These are phyloP conservation scores for Ciborinia camelliae DNA, from an alignment of 2,329 filamentous ascomycete species.

Conservation along the genomic window DNA sequence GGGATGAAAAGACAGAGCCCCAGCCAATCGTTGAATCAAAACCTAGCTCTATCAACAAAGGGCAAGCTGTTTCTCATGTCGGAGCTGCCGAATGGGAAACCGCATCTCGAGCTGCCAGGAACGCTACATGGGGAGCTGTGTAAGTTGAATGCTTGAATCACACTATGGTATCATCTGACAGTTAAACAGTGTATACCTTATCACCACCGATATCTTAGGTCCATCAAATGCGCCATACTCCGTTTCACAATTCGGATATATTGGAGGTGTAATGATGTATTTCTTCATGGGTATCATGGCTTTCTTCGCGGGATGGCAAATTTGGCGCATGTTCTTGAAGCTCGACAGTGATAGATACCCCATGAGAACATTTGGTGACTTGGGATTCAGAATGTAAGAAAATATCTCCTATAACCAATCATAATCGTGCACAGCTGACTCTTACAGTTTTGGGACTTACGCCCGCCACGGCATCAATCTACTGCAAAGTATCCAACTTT, in stretches of 20 bases:
- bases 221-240: conserved; percentile 19
- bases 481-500: conserved; percentile 45
- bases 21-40: conserved; percentile 1
- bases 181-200: conserved; percentile 31
- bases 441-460: conserved; percentile 39
- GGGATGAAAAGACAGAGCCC: conserved; percentile 1
- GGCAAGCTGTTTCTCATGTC: background rate
- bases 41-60: background rate
- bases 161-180: background rate
- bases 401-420: background rate
- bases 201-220: conserved; percentile 28
- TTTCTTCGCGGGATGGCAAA: conserved; percentile 26
- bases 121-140: conserved; percentile 44
- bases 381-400: conserved; percentile 43
- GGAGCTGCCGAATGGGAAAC: conserved; percentile 43
- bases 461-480: conserved; percentile 48
- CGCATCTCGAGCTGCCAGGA: conserved; percentile 45
- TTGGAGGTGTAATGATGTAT: conserved; percentile 21
- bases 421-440: background rate
- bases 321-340: conserved; percentile 29
- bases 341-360: conserved; percentile 27
- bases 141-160: conserved; percentile 26
- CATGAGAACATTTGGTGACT: conserved; percentile 27
- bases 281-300: conserved; percentile 29
- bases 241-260: conserved; percentile 18